These are phyloP conservation scores for Yamadazyma trypodendri DNA, from an alignment of 1,139 yeast genomes.

Conservation along the genomic window DNA sequence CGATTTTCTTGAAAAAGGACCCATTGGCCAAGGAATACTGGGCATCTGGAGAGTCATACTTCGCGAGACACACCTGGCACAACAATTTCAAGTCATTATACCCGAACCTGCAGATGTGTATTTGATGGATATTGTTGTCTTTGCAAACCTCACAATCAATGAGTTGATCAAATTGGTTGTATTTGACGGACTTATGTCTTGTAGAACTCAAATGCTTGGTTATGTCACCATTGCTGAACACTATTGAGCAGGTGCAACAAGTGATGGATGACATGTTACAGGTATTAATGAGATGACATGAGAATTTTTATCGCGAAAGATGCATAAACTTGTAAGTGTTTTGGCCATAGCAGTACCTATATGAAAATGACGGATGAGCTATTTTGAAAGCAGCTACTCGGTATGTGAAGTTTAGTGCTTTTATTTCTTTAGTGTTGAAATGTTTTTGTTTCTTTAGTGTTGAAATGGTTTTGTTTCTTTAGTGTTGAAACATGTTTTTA, in stretches of 20 bases:
- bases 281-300: neutral
- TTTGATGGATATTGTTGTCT: slow-evolving; percentile 53
- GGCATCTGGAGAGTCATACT: slow-evolving; percentile 46
- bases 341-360: too few relatives aligned
- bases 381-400: too few relatives aligned
- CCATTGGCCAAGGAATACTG: slow-evolving; percentile 55
- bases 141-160: slow-evolving; percentile 59
- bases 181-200: slow-evolving; percentile 51
- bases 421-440: too few relatives aligned
- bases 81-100: slow-evolving; percentile 53
- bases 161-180: slow-evolving; percentile 34
- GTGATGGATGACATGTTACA: slow-evolving; percentile 10
- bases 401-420: too few relatives aligned
- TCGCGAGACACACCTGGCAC: slow-evolving; percentile 48
- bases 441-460: too few relatives aligned
- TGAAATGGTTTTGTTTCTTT: too few relatives aligned
- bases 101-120: slow-evolving; percentile 52
- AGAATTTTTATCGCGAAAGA: neutral
- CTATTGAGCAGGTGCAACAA: slow-evolving; percentile 15
- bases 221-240: slow-evolving; percentile 17
- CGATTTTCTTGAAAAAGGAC: slow-evolving; percentile 48
- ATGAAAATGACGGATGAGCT: too few relatives aligned
- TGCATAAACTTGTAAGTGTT: too few relatives aligned
- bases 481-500: too few relatives aligned
- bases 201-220: slow-evolving; percentile 51